These are phyloP conservation scores for Cotoneaster glaucophyllus DNA, from an alignment of 306 rosid genomes.

Conservation along the genomic window DNA sequence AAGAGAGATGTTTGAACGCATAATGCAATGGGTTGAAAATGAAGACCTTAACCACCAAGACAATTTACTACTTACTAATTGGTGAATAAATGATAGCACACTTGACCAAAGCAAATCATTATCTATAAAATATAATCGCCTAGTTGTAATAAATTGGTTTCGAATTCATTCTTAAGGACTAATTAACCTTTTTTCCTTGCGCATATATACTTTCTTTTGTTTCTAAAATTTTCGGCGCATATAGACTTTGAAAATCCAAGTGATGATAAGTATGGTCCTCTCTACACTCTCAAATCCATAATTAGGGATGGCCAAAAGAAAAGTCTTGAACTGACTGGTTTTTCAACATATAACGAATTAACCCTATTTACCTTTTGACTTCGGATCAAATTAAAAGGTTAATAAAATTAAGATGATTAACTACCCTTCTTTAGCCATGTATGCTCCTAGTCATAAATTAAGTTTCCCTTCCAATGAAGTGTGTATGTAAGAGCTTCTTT, in stretches of 20 bases:
- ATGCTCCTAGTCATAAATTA: no score
- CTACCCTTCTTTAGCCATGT: neutral
- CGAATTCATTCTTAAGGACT: neutral
- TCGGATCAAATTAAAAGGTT: neutral
- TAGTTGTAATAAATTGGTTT: neutral
- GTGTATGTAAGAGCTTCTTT: no score
- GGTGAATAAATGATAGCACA: neutral
- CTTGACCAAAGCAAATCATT: neutral
- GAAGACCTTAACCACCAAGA: no score
- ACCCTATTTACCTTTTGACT: neutral
- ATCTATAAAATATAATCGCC: no score
- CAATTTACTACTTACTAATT: neutral
- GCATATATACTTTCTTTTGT: no score
- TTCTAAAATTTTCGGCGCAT: neutral
- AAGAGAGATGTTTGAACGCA: no score
- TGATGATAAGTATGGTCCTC: neutral
- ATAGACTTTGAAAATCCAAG: neutral
- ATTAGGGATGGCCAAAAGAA: neutral
- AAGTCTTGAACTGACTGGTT: neutral
- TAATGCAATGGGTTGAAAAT: accelerated
- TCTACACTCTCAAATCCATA: neutral
- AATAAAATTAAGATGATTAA: neutral
- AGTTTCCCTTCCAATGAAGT: no score
- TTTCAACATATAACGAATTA: neutral
- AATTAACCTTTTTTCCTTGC: neutral